A percentile compares a stretch with the other conserved stretches of the same genome.
phyloP scores from a whole-genome alignment of 2,329 filamentous ascomycete genomes.

The Thelonectria olida region DNA sequence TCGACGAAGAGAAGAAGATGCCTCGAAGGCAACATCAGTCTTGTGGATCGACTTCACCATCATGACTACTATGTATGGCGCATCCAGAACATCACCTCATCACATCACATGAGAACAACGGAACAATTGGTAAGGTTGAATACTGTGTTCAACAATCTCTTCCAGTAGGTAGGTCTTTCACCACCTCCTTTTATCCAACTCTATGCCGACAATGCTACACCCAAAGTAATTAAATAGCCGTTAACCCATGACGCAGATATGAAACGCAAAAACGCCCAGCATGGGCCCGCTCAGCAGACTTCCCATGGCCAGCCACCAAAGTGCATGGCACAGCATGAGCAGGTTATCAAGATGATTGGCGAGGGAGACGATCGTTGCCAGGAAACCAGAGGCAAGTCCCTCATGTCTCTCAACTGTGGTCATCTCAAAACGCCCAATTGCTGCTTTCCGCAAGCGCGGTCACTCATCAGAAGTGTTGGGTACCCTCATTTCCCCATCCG shows the following conservation, averaged over 20 bases:
- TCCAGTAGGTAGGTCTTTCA: conserved; percentile 29
- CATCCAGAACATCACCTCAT: conserved; percentile 11
- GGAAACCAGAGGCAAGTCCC: conserved; percentile 20
- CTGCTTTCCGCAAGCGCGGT: conserved; percentile 23
- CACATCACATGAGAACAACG: conserved; percentile 10
- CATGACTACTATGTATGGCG: conserved; percentile 2
- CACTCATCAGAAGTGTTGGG: conserved; percentile 10
- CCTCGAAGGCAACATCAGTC: too few relatives aligned
- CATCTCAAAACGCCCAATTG: not conserved
- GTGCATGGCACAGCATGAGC: conserved; percentile 27
- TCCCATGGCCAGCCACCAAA: conserved; percentile 29
- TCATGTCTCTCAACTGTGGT: not conserved
- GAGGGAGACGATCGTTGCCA: conserved; percentile 13
- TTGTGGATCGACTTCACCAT: not conserved
- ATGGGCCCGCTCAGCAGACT: conserved; percentile 34
- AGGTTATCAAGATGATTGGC: conserved; percentile 28
- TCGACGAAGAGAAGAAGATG: too few relatives aligned
- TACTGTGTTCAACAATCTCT: conserved; percentile 29
- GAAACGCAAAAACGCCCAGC: conserved; percentile 33
- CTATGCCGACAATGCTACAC: conserved; percentile 33
- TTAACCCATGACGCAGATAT: conserved; percentile 40
- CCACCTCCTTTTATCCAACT: conserved; percentile 30
- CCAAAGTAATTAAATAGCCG: conserved; percentile 39
- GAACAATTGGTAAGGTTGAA: conserved; percentile 2
- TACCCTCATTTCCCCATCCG: conserved; percentile 8